Base-by-base conservation (phyloP, 805 yeast species). In the Suhomyces emberorum region DNA sequence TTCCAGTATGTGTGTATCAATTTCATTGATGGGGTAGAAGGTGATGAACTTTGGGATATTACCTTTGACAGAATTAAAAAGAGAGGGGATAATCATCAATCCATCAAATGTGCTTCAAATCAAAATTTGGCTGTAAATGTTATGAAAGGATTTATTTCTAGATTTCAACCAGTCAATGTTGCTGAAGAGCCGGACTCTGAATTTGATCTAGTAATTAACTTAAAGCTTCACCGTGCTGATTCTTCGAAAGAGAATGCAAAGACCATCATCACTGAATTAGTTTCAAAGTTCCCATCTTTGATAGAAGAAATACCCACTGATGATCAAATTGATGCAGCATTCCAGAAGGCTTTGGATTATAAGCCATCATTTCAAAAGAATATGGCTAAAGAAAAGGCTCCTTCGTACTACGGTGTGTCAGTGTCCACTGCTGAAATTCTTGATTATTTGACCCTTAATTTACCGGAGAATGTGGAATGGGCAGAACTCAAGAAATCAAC, bases 61-160 rank as follows among this genome's bases (percentile, higher is more conserved):
- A 85, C 96, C 0, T 57, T 63, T 7, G 55, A 64, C 0, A 69
- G 97, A 37, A 83, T 91, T 0, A 32, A 68, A 4, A 52, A 54
- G 2, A 72, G 98, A 48, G 97, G 96, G 2, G 88, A 88, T 51
- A 82, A 85, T 44, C 98, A 93, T 55, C 96, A 85, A 55, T 78
- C 89, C 2, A 85, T 93, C 25, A 79, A 82, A 45, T 70, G 67
- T 4, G 55, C 51, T 0, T 69, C 73, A 37, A 78, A 81, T 7
- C 65, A 65, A 4, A 57, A 59, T 12, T 65, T 70, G 34, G 79
- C 85, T 0, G 59, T 66, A 22, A 72, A 69, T 15, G 81, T 93
- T 21, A 78, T 91, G 86, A 63, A 65, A 20, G 88, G 89, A 0
- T 89, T 91, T 51, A 65, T 85, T 31, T 67, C 68, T 4, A 63